Conservation (phyloP, 2,329 filamentous ascomycete genomes). For the Aspergillus pseudoglaucus region DNA sequence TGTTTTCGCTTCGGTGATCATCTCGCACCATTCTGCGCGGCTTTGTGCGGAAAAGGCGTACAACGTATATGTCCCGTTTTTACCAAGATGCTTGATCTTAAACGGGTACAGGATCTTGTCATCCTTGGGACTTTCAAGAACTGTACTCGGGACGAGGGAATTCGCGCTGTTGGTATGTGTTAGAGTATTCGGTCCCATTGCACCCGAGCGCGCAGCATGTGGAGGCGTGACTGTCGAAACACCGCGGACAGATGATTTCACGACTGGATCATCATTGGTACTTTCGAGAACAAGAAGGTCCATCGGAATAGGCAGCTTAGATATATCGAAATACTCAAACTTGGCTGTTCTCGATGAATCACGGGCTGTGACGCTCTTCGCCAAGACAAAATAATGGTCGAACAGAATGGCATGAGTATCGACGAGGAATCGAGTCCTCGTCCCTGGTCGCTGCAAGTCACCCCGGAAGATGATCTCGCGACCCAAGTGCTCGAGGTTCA, state of each 20-base stretch:
- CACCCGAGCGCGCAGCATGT: slow-evolving; percentile 36
- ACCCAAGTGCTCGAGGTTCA: slow-evolving; percentile 91
- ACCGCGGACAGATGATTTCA: slow-evolving; percentile 69
- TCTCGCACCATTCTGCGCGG: slow-evolving; percentile 82
- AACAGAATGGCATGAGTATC: slow-evolving; percentile 92
- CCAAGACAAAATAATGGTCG: slow-evolving; percentile 90
- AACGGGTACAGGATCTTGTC: slow-evolving; percentile 89
- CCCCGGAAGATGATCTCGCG: slow-evolving; percentile 83
- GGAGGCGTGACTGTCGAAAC: slow-evolving; percentile 55
- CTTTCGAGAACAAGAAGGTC: slow-evolving; percentile 88
- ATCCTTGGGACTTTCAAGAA: slow-evolving; percentile 56
- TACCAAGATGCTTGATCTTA: slow-evolving; percentile 88
- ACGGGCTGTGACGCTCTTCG: slow-evolving; percentile 65
- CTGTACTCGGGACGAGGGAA: slow-evolving; percentile 49
- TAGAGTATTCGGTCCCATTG: slow-evolving; percentile 16
- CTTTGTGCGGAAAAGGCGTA: slow-evolving; percentile 72
- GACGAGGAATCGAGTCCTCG: slow-evolving; percentile 84
- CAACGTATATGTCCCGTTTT: slow-evolving; percentile 77
- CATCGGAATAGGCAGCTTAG: slow-evolving; percentile 93
- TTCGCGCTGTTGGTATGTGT: slow-evolving; percentile 63
- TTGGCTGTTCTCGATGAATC: slow-evolving; percentile 67
- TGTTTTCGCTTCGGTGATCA: slow-evolving; percentile 92
- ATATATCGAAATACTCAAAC: slow-evolving; percentile 83
- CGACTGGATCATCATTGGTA: slow-evolving; percentile 81
- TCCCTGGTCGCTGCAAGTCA: slow-evolving; percentile 80